Base-by-base conservation (phyloP, 2,329 filamentous ascomycete genomes). In the Colletotrichum shisoi region DNA sequence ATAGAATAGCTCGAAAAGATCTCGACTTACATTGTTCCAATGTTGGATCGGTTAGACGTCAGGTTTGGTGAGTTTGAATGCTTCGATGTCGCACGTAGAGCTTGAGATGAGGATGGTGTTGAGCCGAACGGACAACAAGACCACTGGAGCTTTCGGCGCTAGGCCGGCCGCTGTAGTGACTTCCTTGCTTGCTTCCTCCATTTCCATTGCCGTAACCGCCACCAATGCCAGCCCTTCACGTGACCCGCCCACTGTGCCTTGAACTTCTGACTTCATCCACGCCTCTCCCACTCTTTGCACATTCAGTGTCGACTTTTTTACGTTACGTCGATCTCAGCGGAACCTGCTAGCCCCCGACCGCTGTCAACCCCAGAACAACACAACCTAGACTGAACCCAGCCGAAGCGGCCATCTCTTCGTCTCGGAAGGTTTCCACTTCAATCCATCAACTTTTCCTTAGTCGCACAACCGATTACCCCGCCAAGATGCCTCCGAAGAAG, bases 401-500 rank as follows among this genome's bases (percentile, higher is more conserved):
- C 49, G 42, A 51, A 5, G 17, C 53, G 64, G 19, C 61, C 48
- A 13, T 27, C 44, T 27, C 37, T 37, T 65, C 56, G 17, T 49
- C 34, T 44, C 54, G 44, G 61, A 54, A 58, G 49, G 46, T 54
- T 31, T 46, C 27, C n/a, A 44, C 48, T 49, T 54, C 34, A 37
- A 31, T 51, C 40, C 31, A 42, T 34, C 45, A 45, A 44, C 37
- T 21, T 65, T 56, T 60, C 56, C 56, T 45, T 39, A 62, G 63
- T 61, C 67, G 54, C 68, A 51, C 61, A 45, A 34, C 62, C 63
- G 67, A 57, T 63, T 49, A 62, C 63, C 70, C 73, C 73, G 77
- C 80, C 82, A 87, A 74, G 74, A 93, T 94, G 91, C 83, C 91
- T 78, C 91, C 91, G 67, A 93, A 93, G 78, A 85, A 85, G 74